These are phyloP conservation scores for Citrus inodora DNA, from an alignment of 345 rosid species.

Conservation along the genomic window DNA sequence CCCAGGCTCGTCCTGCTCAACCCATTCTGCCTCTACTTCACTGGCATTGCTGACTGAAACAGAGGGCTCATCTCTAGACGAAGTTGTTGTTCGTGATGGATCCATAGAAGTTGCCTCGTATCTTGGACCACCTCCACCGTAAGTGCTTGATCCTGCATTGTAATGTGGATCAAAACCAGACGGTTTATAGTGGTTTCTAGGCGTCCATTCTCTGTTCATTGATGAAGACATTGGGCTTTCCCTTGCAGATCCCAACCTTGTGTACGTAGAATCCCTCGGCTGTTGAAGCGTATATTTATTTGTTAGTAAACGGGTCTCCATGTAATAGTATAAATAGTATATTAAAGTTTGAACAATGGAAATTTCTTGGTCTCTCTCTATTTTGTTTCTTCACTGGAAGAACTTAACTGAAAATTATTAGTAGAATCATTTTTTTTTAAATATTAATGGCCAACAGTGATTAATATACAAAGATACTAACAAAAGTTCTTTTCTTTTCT, in stretches of 20 bases:
- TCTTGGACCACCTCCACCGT: slow-evolving; percentile 39
- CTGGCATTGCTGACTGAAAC: slow-evolving; percentile 84
- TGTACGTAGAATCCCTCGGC: slow-evolving; percentile 78
- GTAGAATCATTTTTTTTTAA: background rate
- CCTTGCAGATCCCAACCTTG: slow-evolving; percentile 69
- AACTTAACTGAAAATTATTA: background rate
- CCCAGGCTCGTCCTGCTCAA: slow-evolving; percentile 91
- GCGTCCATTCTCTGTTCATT: slow-evolving; percentile 57
- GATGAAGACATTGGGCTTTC: slow-evolving; percentile 66
- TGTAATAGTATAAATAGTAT: background rate
- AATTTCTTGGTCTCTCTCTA: background rate
- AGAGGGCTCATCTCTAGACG: slow-evolving; percentile 91
- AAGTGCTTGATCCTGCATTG: slow-evolving; percentile 49
- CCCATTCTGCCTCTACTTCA: slow-evolving; percentile 87
- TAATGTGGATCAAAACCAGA: slow-evolving; percentile 35
- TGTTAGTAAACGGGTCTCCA: background rate
- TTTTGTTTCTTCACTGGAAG: background rate
- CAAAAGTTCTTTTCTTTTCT: background rate
- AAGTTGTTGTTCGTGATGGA: slow-evolving; percentile 72
- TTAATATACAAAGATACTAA: background rate
- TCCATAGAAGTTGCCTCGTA: slow-evolving; percentile 53
- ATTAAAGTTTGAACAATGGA: background rate
- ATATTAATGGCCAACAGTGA: background rate
- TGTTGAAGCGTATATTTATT: background rate
- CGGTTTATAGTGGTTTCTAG: slow-evolving; percentile 65